phyloP scores from a whole-genome alignment of 1,284 basidiomycete genomes.

The Paramarasmius palmivorus region DNA sequence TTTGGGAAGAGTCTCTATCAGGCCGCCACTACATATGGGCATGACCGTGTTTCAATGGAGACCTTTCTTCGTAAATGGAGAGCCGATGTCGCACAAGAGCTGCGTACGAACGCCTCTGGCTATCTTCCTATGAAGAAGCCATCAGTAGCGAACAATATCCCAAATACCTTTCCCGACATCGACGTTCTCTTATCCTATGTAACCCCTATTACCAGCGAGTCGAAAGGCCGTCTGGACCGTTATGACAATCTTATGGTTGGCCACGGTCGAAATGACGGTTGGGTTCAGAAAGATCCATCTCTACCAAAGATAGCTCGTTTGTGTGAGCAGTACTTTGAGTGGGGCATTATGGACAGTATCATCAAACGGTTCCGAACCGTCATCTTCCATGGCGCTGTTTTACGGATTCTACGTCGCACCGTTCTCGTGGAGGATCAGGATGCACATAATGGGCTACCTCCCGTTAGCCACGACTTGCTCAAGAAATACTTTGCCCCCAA shows the following conservation, averaged over 20 bases:
- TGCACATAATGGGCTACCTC: slow-evolving; percentile 24
- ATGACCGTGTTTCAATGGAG: slow-evolving; percentile 43
- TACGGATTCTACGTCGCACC: slow-evolving; percentile 64
- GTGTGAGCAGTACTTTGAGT: slow-evolving; percentile 88
- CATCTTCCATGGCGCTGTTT: slow-evolving; percentile 69
- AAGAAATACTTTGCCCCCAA: slow-evolving; percentile 20
- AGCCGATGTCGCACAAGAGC: slow-evolving; percentile 61
- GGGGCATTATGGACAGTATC: slow-evolving; percentile 80
- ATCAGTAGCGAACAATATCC: slow-evolving; percentile 60
- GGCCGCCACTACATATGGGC: slow-evolving; percentile 52
- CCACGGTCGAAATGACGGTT: slow-evolving; percentile 27
- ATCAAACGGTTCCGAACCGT: slow-evolving; percentile 78
- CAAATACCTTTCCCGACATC: slow-evolving; percentile 63
- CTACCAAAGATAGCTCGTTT: slow-evolving; percentile 70
- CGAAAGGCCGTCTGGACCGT: slow-evolving; percentile 38
- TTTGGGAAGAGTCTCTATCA: slow-evolving; percentile 69
- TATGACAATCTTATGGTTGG: slow-evolving; percentile 27
- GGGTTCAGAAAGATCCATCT: slow-evolving; percentile 67
- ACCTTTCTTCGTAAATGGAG: slow-evolving; percentile 67
- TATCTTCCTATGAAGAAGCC: slow-evolving; percentile 60
- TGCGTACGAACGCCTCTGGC: slow-evolving; percentile 68
- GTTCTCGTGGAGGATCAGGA: slow-evolving; percentile 41
- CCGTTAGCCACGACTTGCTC: slow-evolving; percentile 2
- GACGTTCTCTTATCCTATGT: slow-evolving; percentile 75
- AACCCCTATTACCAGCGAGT: slow-evolving; percentile 72